phyloP scores from a whole-genome alignment of 1,284 basidiomycete genomes.

The Ceratorhiza oryzae-sativae region DNA sequence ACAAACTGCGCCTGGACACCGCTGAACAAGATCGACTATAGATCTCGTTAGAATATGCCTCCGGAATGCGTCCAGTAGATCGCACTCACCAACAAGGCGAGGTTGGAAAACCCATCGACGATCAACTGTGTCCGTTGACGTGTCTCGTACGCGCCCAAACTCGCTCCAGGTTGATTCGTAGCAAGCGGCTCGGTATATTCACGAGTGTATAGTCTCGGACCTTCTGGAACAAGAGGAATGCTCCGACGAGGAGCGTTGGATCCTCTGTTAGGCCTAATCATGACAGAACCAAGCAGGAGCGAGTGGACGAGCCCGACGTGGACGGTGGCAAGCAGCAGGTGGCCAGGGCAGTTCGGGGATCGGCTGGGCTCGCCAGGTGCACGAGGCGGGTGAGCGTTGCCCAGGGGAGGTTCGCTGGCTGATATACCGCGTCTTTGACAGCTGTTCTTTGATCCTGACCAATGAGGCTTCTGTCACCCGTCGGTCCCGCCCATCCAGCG shows the following conservation, averaged over 20 bases:
- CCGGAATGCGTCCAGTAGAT: neutral
- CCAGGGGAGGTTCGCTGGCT: neutral
- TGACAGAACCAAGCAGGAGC: neutral
- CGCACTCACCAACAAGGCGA: conserved; percentile 9
- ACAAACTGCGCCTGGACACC: conserved; percentile 32
- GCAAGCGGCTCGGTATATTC: conserved; percentile 12
- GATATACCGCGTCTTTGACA: neutral
- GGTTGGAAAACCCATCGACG: conserved; percentile 30
- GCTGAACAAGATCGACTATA: conserved; percentile 25
- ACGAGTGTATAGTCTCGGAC: neutral
- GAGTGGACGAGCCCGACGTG: neutral
- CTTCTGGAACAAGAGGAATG: neutral
- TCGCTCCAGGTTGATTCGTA: conserved; percentile 5
- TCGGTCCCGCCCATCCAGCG: neutral
- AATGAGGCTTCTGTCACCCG: neutral
- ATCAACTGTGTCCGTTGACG: conserved; percentile 33
- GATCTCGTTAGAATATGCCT: neutral
- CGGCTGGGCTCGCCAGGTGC: neutral
- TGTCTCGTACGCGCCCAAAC: conserved; percentile 26
- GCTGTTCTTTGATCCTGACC: neutral
- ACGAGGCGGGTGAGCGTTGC: conserved; percentile 1
- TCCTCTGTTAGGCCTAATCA: neutral
- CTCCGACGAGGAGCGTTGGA: neutral
- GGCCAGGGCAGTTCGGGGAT: neutral
- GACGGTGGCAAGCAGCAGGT: neutral